A percentile compares a stretch with the other conserved stretches of the same genome.
phyloP scores from a whole-genome alignment of 2,329 filamentous ascomycete species.

The Ophiosphaerella narmari region DNA sequence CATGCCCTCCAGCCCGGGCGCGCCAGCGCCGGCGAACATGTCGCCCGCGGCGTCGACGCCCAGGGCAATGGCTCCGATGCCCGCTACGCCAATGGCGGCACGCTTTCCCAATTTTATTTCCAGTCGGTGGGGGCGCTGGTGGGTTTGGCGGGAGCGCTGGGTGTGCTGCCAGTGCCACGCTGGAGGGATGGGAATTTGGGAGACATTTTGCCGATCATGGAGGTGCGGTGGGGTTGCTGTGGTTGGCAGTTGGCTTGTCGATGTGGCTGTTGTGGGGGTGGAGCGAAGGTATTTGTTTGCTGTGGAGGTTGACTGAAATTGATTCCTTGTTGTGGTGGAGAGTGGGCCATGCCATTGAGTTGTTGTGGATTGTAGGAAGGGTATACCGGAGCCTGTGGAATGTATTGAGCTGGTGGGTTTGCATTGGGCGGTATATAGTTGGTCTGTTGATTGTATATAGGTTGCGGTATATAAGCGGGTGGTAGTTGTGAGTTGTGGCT shows the following conservation, averaged over 20 bases:
- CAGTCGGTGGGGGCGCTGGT: conserved; percentile 2
- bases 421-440: not conserved
- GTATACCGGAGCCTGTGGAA: no score
- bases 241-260: not conserved
- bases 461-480: not conserved
- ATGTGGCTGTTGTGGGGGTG: not conserved
- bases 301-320: not conserved
- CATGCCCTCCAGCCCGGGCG: not conserved
- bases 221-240: not conserved
- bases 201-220: conserved; percentile 4
- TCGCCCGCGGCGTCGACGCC: conserved; percentile 9
- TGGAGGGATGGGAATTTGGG: conserved; percentile 3
- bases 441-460: not conserved
- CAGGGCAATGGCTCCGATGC: conserved; percentile 8
- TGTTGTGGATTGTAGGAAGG: no score
- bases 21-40: conserved; percentile 1
- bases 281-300: not conserved
- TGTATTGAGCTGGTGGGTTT: no score
- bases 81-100: conserved; percentile 11
- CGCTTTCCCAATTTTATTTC: conserved; percentile 15
- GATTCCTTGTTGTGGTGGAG: not conserved
- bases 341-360: not conserved
- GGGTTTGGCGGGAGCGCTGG: not conserved
- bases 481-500: not conserved
- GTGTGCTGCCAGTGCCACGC: not conserved